phyloP scores from a whole-genome alignment of 2,329 filamentous ascomycete species.

The Monosporascus ibericus region DNA sequence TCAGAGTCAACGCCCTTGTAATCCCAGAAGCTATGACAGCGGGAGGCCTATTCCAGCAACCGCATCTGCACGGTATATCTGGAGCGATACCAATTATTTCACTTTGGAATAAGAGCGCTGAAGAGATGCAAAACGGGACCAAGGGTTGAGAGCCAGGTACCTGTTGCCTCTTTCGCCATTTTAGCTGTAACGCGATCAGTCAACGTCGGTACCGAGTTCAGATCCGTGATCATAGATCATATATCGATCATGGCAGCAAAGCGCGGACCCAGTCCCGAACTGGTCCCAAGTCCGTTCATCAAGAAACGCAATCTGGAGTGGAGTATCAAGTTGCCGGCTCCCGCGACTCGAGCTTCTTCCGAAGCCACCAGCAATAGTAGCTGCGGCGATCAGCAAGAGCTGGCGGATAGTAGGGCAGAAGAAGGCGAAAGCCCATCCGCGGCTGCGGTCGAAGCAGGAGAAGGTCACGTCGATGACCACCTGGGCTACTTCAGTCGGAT shows the following conservation, averaged over 20 bases:
- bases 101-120: no score
- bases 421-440: conserved; percentile 17
- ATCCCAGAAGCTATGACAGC: no score
- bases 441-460: conserved; percentile 35
- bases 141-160: no score
- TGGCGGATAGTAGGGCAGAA: neutral
- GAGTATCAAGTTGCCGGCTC: conserved; percentile 27
- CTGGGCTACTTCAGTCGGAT: conserved; percentile 30
- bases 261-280: conserved; percentile 22
- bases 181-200: no score
- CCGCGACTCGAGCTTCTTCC: neutral
- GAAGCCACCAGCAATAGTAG: conserved; percentile 8
- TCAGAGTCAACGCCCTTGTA: no score
- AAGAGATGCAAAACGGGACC: no score
- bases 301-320: conserved; percentile 41
- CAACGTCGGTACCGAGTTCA: no score
- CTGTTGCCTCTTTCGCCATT: no score
- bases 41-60: no score
- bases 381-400: conserved; percentile 6
- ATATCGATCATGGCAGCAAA: conserved; percentile 22
- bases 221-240: no score
- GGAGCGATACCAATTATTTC: no score
- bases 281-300: conserved; percentile 40
- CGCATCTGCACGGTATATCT: no score
- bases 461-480: conserved; percentile 31